phyloP scores from a whole-genome alignment of 768 basidiomycete species.

The Phanerochaete sordida region DNA sequence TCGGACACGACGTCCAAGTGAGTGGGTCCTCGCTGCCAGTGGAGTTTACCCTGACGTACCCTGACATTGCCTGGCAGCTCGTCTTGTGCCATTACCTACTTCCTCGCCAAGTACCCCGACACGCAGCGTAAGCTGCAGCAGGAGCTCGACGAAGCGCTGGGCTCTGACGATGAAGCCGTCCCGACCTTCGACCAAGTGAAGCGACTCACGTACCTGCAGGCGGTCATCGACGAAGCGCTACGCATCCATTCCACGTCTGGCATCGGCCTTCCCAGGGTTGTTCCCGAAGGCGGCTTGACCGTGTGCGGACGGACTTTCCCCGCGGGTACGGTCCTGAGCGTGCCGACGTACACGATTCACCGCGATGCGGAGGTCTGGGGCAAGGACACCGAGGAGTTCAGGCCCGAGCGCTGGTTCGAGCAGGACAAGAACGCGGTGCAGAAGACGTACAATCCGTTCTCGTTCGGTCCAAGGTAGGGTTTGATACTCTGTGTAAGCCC shows the following conservation, averaged over 20 bases:
- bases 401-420: constrained; percentile 88
- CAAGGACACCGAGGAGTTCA: constrained; percentile 64
- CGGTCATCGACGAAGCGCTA: constrained; percentile 83
- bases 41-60: too few species aligned
- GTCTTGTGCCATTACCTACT: constrained; percentile 85
- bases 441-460: constrained; percentile 83
- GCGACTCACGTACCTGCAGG: constrained; percentile 73
- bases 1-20: constrained; percentile 94
- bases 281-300: constrained; percentile 70
- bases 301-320: constrained; percentile 58
- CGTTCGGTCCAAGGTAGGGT: constrained; percentile 70
- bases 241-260: constrained; percentile 83
- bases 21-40: constrained; percentile 43
- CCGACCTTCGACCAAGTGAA: constrained; percentile 69
- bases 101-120: constrained; percentile 65
- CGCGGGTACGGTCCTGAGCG: constrained; percentile 72
- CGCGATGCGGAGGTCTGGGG: constrained; percentile 75
- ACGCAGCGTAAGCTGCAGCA: constrained; percentile 70
- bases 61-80: constrained; percentile 47
- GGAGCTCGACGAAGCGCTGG: constrained; percentile 65
- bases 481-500: background rate
- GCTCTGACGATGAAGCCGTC: constrained; percentile 57
- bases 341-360: constrained; percentile 83
- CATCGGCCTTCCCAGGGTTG: constrained; percentile 78
- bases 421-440: constrained; percentile 56